A percentile compares a stretch with the other conserved stretches of the same genome.
These are phyloP conservation scores for Immersiella caudata DNA, from an alignment of 495 filamentous ascomycete species.

Conservation along the genomic window DNA sequence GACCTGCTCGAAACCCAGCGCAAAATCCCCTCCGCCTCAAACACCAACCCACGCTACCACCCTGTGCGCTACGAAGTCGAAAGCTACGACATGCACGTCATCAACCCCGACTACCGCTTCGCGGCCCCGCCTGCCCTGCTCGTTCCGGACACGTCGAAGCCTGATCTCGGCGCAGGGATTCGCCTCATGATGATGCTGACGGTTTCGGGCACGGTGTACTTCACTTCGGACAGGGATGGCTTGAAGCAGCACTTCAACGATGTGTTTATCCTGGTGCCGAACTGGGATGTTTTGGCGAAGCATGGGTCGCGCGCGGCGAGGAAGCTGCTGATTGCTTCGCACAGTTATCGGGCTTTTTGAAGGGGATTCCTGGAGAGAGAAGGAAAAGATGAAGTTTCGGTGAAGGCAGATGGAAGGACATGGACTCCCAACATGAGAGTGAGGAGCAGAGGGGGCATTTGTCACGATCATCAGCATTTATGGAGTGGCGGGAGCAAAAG, in stretches of 20 bases:
- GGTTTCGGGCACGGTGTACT: slow-evolving; percentile 64
- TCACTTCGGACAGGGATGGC: slow-evolving; percentile 42
- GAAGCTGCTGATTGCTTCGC: slow-evolving; percentile 70
- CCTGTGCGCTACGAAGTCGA: slow-evolving; percentile 59
- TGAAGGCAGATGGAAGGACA: neutral
- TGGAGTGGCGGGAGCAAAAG: neutral
- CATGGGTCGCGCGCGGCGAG: slow-evolving; percentile 41
- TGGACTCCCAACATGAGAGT: too few species aligned
- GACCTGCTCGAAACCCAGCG: slow-evolving; percentile 43
- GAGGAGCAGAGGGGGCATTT: neutral
- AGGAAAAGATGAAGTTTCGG: neutral
- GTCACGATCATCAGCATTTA: neutral
- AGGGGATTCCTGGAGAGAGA: slow-evolving; percentile 10
- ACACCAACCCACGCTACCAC: neutral
- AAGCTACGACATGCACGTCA: slow-evolving; percentile 70
- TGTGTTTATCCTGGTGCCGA: slow-evolving; percentile 75
- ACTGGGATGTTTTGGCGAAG: slow-evolving; percentile 57
- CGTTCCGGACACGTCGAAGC: slow-evolving; percentile 18
- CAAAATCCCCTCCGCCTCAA: slow-evolving; percentile 15
- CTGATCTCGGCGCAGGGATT: slow-evolving; percentile 33
- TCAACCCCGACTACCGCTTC: slow-evolving; percentile 65
- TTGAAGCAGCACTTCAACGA: slow-evolving; percentile 70
- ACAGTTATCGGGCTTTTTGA: slow-evolving; percentile 62
- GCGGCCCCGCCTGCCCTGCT: slow-evolving; percentile 37
- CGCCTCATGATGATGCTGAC: slow-evolving; percentile 71